phyloP scores from a whole-genome alignment of 192 early-diverging fungal genomes.

The Jimgerdemannia flammicorona region DNA sequence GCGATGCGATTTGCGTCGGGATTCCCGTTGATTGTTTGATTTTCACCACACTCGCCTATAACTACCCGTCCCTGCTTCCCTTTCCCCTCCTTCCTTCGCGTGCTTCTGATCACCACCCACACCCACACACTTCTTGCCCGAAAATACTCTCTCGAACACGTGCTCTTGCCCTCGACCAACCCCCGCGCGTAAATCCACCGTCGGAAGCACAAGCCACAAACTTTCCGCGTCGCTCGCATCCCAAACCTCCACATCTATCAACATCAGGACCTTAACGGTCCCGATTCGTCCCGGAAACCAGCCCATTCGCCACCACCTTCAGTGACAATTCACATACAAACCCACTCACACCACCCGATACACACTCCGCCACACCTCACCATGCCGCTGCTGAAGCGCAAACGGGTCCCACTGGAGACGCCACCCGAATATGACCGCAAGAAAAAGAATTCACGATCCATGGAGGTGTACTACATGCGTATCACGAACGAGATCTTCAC shows the following conservation, averaged over 20 bases:
- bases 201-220: neutral
- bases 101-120: too few species aligned
- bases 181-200: neutral
- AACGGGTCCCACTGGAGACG: neutral
- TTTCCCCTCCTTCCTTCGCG: too few species aligned
- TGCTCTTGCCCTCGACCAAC: neutral
- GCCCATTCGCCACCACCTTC: neutral
- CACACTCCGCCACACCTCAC: neutral
- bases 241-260: neutral
- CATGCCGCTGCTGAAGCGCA: neutral
- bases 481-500: slow-evolving; percentile 58
- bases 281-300: neutral
- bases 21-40: too few species aligned
- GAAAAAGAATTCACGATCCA: neutral
- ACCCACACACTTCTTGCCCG: too few species aligned
- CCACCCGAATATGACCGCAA: neutral
- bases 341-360: neutral
- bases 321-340: neutral
- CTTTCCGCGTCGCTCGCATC: neutral
- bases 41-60: too few species aligned
- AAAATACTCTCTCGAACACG: too few species aligned
- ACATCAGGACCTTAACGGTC: too few species aligned
- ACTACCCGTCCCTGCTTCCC: too few species aligned
- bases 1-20: too few species aligned
- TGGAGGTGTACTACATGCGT: slow-evolving; percentile 28